Base-by-base conservation (phyloP, 2,329 filamentous ascomycete genomes). In the Pseudogymnoascus sp. region DNA sequence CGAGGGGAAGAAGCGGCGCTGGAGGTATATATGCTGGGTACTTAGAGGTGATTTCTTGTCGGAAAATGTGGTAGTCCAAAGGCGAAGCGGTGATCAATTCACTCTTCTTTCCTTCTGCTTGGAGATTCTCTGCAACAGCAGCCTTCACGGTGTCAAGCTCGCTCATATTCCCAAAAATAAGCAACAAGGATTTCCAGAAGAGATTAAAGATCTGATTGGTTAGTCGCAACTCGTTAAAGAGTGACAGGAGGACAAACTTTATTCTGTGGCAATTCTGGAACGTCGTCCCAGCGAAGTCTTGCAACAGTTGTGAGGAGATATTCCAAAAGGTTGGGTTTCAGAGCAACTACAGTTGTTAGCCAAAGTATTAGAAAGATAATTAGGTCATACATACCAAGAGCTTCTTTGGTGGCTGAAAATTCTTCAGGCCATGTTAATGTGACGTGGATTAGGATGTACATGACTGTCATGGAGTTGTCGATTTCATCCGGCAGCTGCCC, bases 1-100 rank as follows among this genome's bases (percentile, higher is more conserved):
- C 93, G 13, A 97, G 81, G 1, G 92, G 91, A 65, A 97, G 87
- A 5, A 90, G 76, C 1, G 91, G 88, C 62, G 86, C 87, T 2
- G 95, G 95, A 2, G 95, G 93, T 64, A 96, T 89, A 74, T 99
- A 99, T 2, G 95, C 90, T 10, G 95, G 95, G 74, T 99, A 99
- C 76, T 99, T 99, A 1, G 93, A 97, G 15, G 89, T 96, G 64
- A 99, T 93, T 74, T 99, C 95, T 74, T 97, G 93, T 36, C 95
- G 88, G 73, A 99, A 99, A 21, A 93, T 83, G 73, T 99, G 93
- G 72, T 99, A 99, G 72, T 99, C 95, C 10, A 99, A 79, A 4
- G 95, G 95, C 1, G 93, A 97, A 4, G 95, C 93, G 1, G 90
- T 96, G 65, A 99, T 93, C 50, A 90, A 80, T n/a, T 87, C 87